Percentiles rank a stretch among this genome's conserved stretches.
Conservation (phyloP, 176 grass and related monocot species). For the Oryza meyeriana region DNA sequence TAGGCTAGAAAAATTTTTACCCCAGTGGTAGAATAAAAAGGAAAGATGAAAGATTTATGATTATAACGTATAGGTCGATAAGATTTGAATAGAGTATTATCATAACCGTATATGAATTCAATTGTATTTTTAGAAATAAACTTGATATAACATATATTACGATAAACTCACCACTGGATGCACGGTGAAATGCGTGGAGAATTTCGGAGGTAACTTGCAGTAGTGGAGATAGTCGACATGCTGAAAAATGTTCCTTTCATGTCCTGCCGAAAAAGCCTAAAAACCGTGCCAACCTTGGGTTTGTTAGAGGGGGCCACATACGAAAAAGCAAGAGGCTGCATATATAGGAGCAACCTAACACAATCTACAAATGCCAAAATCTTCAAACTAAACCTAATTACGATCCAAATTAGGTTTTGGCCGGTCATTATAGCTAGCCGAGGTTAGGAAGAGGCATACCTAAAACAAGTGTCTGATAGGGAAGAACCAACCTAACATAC, state of each 20-base stretch:
- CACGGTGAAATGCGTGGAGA: background rate
- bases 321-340: background rate
- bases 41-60: background rate
- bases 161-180: too few relatives aligned
- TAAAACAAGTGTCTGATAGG: constrained; percentile 30
- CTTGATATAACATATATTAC: too few relatives aligned
- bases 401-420: constrained; percentile 47
- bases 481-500: background rate
- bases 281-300: constrained; percentile 33
- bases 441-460: constrained; percentile 36
- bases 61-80: background rate
- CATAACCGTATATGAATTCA: background rate
- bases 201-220: constrained; percentile 23
- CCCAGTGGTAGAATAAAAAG: background rate
- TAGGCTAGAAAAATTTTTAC: background rate
- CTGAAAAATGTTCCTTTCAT: constrained; percentile 41
- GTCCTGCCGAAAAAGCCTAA: constrained; percentile 36
- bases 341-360: constrained; percentile 40
- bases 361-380: constrained; percentile 48
- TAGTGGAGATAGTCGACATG: constrained; percentile 17
- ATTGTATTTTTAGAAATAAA: background rate
- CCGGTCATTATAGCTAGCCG: constrained; percentile 37
- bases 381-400: constrained; percentile 42
- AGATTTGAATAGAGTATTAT: background rate
- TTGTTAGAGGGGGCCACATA: constrained; percentile 4